phyloP scores from a whole-genome alignment of 2,329 filamentous ascomycete genomes.

The Amauroascus niger region DNA sequence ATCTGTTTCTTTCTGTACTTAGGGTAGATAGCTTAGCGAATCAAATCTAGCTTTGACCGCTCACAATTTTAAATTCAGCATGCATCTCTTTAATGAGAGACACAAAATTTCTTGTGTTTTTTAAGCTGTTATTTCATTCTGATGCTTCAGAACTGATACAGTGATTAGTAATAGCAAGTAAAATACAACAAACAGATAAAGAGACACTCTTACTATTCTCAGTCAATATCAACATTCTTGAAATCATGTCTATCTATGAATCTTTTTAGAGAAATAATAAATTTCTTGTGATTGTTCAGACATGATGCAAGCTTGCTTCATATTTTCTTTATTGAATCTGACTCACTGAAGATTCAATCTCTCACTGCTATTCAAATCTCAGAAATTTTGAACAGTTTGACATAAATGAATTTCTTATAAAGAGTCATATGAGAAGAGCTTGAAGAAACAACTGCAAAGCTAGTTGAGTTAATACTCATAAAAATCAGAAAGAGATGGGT shows the following conservation, averaged over 20 bases:
- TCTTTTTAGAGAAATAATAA: not conserved
- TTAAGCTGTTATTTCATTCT: not conserved
- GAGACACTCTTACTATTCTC: constrained; percentile 12
- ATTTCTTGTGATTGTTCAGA: not conserved
- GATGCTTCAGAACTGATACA: not conserved
- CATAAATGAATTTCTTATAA: not conserved
- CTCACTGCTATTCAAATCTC: not conserved
- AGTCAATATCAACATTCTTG: constrained; percentile 17
- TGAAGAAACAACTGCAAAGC: too few species aligned
- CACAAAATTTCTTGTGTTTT: constrained; percentile 13
- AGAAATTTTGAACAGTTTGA: too few species aligned
- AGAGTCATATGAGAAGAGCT: not conserved
- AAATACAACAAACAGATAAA: not conserved
- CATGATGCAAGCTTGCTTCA: not conserved
- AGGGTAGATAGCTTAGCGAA: too few species aligned
- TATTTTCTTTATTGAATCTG: not conserved
- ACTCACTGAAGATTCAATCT: not conserved
- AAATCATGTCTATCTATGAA: constrained; percentile 12
- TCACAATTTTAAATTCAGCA: too few species aligned
- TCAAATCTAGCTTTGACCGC: too few species aligned
- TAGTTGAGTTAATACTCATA: too few species aligned
- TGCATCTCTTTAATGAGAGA: constrained; percentile 13
- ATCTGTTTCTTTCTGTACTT: too few species aligned
- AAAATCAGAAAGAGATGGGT: not conserved
- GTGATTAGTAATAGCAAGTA: too few species aligned